Conservation (phyloP, 148 eudicot genomes). For the Mesembryanthemum crystallinum region DNA sequence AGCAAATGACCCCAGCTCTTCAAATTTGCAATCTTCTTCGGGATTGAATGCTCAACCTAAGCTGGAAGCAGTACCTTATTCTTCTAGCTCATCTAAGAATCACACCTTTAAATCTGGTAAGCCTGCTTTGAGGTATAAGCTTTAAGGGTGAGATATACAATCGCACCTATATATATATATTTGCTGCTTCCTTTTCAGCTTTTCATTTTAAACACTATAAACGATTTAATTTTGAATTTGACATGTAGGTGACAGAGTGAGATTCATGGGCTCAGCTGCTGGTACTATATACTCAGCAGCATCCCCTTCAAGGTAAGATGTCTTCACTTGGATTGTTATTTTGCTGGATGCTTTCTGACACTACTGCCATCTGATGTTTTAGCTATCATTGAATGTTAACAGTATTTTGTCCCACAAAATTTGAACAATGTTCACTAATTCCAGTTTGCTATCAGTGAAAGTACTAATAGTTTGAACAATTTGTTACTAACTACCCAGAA, state of each 20-base stretch:
- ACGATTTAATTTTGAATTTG: constrained; percentile 10
- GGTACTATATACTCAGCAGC: constrained; percentile 45
- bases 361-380: background rate
- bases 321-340: background rate
- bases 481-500: background rate
- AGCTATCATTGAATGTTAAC: background rate
- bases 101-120: constrained; percentile 58
- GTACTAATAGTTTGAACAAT: background rate
- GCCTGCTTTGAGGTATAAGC: constrained; percentile 6
- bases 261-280: constrained; percentile 54
- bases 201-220: background rate
- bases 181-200: background rate
- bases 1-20: constrained; percentile 42
- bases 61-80: constrained; percentile 43
- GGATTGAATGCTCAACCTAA: constrained; percentile 48
- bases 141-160: background rate
- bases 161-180: background rate
- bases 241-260: constrained; percentile 73
- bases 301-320: constrained; percentile 64
- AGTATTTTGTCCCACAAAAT: background rate
- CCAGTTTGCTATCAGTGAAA: background rate
- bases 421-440: background rate
- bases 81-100: constrained; percentile 51
- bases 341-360: background rate
- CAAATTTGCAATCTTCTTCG: constrained; percentile 38